Conservation (phyloP, 2,329 filamentous ascomycete species). For the Penicillium sp. region DNA sequence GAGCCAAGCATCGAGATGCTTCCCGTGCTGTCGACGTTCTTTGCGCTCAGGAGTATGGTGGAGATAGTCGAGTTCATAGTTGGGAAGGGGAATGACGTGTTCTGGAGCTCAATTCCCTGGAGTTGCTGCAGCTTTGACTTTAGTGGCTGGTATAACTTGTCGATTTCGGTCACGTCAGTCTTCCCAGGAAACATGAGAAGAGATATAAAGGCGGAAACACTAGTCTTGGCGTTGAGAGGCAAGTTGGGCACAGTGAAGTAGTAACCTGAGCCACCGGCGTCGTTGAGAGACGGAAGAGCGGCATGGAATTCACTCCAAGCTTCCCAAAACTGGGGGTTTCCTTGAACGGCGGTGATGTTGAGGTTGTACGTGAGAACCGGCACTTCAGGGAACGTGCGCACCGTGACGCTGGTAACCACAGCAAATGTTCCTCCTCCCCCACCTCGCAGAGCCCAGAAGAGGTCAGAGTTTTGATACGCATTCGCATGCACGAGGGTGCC, state of each 20-base stretch:
- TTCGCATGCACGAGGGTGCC: constrained; percentile 15
- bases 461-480: constrained; percentile 29
- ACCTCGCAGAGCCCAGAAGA: constrained; percentile 53
- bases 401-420: constrained; percentile 44
- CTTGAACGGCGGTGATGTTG: constrained; percentile 19
- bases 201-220: constrained; percentile 13
- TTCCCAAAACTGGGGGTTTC: constrained; percentile 21
- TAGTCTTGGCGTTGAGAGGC: constrained; percentile 29
- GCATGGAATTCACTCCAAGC: constrained; percentile 35
- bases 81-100: constrained; percentile 20
- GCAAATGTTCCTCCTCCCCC: constrained; percentile 54
- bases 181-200: constrained; percentile 26
- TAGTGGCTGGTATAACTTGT: constrained; percentile 20
- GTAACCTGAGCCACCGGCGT: constrained; percentile 42
- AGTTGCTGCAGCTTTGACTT: constrained; percentile 15
- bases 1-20: constrained; percentile 27
- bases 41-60: constrained; percentile 19
- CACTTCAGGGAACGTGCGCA: constrained; percentile 43
- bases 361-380: constrained; percentile 30
- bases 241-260: constrained; percentile 38
- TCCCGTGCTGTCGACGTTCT: constrained; percentile 23
- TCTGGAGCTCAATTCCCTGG: constrained; percentile 14
- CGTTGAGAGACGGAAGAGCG: constrained; percentile 46
- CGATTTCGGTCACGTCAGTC: constrained; percentile 19
- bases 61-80: constrained; percentile 18